Evolutionary conservation across 495 filamentous ascomycete species (phyloP).

Genomic region (Aspergillus campestris): DNA sequence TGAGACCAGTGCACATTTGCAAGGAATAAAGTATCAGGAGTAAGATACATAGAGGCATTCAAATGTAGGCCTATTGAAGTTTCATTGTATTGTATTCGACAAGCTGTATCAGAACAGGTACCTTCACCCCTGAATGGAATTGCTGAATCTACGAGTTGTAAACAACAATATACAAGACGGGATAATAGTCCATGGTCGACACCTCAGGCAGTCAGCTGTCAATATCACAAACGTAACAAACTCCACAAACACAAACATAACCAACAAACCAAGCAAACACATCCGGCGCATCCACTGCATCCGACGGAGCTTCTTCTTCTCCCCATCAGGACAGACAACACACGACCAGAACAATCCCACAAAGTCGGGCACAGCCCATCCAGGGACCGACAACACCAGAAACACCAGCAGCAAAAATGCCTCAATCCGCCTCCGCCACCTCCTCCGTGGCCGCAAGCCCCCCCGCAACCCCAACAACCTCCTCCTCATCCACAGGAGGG

Average conservation of each 20-base stretch:
- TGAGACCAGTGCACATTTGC: too few relatives aligned
- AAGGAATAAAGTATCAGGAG: too few relatives aligned
- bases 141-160: background rate
- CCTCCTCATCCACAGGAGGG: constrained; percentile 4
- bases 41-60: too few relatives aligned
- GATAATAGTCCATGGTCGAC: background rate
- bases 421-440: constrained; percentile 7
- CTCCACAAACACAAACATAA: constrained; percentile 7
- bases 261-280: constrained; percentile 5
- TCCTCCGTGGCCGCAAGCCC: constrained; percentile 19
- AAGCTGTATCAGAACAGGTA: too few relatives aligned
- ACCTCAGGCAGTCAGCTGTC: too few relatives aligned
- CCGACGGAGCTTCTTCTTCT: background rate
- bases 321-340: background rate
- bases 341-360: background rate
- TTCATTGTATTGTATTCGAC: too few relatives aligned
- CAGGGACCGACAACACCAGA: too few relatives aligned
- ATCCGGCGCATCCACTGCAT: background rate
- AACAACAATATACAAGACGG: background rate
- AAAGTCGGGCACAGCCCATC: background rate
- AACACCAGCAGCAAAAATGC: background rate
- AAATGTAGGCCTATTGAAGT: too few relatives aligned
- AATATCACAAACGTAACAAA: too few relatives aligned
- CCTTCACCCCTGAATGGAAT: too few relatives aligned
- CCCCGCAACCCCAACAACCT: constrained; percentile 7